A percentile compares a stretch with the other conserved stretches of the same genome.
Evolutionary conservation across 208 protist species (phyloP).

Genomic region (Trypanosoma boissoni): DNA sequence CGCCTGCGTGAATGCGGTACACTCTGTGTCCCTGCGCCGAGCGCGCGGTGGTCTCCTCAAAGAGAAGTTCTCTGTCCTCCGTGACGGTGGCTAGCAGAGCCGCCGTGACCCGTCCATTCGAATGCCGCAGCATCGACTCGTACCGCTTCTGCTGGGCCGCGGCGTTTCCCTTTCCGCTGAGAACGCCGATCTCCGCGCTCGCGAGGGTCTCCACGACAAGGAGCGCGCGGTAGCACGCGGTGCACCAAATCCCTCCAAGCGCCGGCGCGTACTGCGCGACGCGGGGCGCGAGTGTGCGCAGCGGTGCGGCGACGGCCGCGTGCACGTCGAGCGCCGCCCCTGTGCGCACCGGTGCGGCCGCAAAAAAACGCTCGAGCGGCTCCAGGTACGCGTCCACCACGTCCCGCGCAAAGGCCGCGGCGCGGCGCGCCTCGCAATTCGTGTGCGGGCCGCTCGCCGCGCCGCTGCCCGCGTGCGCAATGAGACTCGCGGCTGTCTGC

Average conservation of each 20-base stretch:
- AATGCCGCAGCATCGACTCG: slow-evolving; percentile 52
- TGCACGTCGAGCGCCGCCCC: slow-evolving; percentile 46
- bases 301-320: slow-evolving; percentile 30
- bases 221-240: slow-evolving; percentile 63
- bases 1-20: slow-evolving; percentile 54
- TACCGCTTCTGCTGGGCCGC: slow-evolving; percentile 64
- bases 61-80: slow-evolving; percentile 65
- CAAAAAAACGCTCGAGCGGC: slow-evolving; percentile 39
- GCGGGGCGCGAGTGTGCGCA: slow-evolving; percentile 7
- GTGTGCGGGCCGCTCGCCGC: background rate
- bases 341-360: slow-evolving; percentile 29
- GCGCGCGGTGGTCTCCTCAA: slow-evolving; percentile 60
- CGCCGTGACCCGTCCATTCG: slow-evolving; percentile 61
- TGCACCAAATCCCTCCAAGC: slow-evolving; percentile 33
- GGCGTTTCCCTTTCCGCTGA: slow-evolving; percentile 39
- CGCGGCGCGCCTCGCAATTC: slow-evolving; percentile 5
- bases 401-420: slow-evolving; percentile 21
- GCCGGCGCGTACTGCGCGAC: slow-evolving; percentile 13
- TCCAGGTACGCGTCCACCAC: slow-evolving; percentile 28
- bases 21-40: slow-evolving; percentile 62
- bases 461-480: slow-evolving; percentile 8
- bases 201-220: slow-evolving; percentile 66
- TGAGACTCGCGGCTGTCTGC: slow-evolving; percentile 18
- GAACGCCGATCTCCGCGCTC: slow-evolving; percentile 49
- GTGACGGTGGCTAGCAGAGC: slow-evolving; percentile 58